Evolutionary conservation across 148 eudicot genomes (phyloP), one percentile per base, ranked within the genome.

Genomic region (Vaccinium vitisidaea): DNA sequence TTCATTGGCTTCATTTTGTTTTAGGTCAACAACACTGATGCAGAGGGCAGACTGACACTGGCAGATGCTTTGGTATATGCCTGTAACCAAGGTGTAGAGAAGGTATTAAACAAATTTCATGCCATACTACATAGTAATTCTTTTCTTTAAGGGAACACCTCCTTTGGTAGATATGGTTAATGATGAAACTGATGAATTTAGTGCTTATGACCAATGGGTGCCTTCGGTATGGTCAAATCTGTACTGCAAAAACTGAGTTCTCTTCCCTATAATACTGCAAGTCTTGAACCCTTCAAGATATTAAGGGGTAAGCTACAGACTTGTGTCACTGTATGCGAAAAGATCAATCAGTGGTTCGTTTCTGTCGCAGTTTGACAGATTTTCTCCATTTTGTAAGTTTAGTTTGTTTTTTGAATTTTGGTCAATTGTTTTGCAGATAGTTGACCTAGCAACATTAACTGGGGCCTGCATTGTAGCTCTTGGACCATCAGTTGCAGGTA

Each of bases 51-150:
- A 85, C 99, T 97, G 76, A 97, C 99, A 86, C 98, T 97, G 86
- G 99, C 99, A n/a, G 99, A 97, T 92, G 98, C 99, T 84, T 87
- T 97, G 90, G 94, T 97, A 43, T 97, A 95, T 92, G 94, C 99
- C 75, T 97, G 99, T 91, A 93, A 94, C 87, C 98, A 97, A 90
- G 96, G 98, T 83, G 98, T 92, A 61, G 98, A 95, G 5, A 97
- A 97, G 99, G 99, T 97, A 95, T 79, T n/a, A 10, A 32, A 59
- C 10, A 46, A 46, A 18, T 23, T 23, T 21, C 39, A 63, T 36
- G 14, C 55, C 23, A 69, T 1, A 50, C n/a, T 19, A 12, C 74
- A 4, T 69, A 13, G 16, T 59, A 15, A 43, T 43, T 19, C 2
- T 46, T 13, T 6, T 63, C 13, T 14, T 46, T 25, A 25, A 65